A percentile compares a stretch with the other conserved stretches of the same genome.
Conservation (phyloP, 73 alveolate species). For the Tetrahymena malaccensis region DNA sequence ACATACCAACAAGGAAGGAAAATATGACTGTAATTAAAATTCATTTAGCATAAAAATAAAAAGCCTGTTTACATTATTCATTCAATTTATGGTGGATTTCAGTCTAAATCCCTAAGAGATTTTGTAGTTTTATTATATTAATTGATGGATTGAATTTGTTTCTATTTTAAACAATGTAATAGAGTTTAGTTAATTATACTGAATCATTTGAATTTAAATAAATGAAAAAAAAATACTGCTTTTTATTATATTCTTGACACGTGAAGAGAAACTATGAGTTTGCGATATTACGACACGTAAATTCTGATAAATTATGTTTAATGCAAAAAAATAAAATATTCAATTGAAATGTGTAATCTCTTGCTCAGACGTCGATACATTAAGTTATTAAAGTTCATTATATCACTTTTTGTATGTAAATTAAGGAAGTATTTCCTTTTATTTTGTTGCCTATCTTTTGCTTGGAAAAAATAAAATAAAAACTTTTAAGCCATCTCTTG, state of each 20-base stretch:
- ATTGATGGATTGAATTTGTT: too few relatives aligned
- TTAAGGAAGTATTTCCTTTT: neutral
- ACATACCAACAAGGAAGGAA: neutral
- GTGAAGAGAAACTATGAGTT: neutral
- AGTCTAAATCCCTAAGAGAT: neutral
- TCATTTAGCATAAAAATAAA: too few relatives aligned
- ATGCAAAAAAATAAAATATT: neutral
- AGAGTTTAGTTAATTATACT: neutral
- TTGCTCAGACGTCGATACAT: neutral
- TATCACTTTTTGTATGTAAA: neutral
- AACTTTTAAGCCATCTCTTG: neutral
- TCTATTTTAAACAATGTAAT: too few relatives aligned
- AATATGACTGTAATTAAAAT: neutral
- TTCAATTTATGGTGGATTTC: too few relatives aligned
- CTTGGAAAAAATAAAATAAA: neutral
- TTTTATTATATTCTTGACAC: neutral
- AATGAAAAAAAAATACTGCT: neutral
- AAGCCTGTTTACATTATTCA: too few relatives aligned
- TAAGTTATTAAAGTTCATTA: neutral
- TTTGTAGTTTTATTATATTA: neutral
- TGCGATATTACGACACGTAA: neutral
- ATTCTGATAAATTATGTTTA: neutral
- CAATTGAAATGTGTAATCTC: neutral
- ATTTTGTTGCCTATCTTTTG: neutral
- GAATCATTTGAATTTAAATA: neutral